Percentiles rank a stretch among this genome's conserved stretches.
Conservation (phyloP, 1,284 basidiomycete species). For the Apiotrichum mycotoxinovorans region DNA sequence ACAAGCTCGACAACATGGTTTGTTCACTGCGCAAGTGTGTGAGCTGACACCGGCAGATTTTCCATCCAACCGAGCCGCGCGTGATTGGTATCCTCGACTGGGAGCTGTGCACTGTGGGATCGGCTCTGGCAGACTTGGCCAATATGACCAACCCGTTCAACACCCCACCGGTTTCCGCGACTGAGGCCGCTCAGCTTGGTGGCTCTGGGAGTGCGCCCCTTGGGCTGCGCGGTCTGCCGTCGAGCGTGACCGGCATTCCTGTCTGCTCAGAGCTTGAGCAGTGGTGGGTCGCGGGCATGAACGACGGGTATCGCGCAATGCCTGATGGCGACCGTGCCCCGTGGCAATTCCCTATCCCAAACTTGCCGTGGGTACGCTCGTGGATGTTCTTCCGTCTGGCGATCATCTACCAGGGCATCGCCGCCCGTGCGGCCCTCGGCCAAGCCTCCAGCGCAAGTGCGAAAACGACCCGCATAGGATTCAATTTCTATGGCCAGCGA, state of each 20-base stretch:
- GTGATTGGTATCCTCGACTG: constrained; percentile 95
- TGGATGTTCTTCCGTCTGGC: constrained; percentile 59
- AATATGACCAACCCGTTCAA: constrained; percentile 57
- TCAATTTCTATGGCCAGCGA: constrained; percentile 63
- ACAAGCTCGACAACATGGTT: constrained; percentile 86
- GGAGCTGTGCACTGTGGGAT: constrained; percentile 91
- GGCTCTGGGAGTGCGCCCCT: constrained; percentile 1
- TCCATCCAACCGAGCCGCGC: constrained; percentile 83
- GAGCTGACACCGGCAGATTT: constrained; percentile 43
- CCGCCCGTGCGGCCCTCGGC: constrained; percentile 75
- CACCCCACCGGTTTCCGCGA: not conserved
- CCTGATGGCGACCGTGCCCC: constrained; percentile 6
- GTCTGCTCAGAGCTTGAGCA: constrained; percentile 66
- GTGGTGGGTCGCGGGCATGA: constrained; percentile 49
- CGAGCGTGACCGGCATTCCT: constrained; percentile 59
- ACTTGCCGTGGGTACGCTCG: constrained; percentile 40
- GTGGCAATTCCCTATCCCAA: constrained; percentile 42
- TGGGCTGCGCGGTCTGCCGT: constrained; percentile 62
- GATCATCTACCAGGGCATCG: constrained; percentile 89
- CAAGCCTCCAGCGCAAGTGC: constrained; percentile 83
- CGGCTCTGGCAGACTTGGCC: constrained; percentile 83
- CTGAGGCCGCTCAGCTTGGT: not conserved
- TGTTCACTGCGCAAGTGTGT: no score
- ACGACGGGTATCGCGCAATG: constrained; percentile 31
- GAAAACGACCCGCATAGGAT: constrained; percentile 53